phyloP scores from a whole-genome alignment of 805 yeast genomes.

The Candida quercuum region DNA sequence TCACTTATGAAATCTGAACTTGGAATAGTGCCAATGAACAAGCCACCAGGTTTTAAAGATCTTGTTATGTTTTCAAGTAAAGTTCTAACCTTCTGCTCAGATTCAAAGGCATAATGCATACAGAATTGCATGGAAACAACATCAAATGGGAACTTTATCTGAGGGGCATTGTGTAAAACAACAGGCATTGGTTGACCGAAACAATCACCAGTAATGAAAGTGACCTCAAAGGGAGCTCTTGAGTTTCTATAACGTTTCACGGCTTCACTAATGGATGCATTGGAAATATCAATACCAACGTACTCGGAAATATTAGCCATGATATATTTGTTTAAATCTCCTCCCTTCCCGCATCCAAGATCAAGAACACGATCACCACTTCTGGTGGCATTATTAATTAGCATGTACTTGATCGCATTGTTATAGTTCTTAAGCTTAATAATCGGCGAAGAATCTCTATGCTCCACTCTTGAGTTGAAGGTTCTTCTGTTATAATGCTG shows the following conservation, averaged over 20 bases:
- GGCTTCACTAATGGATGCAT: slow-evolving; percentile 83
- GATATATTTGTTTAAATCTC: slow-evolving; percentile 89
- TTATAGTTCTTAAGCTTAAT: slow-evolving; percentile 84
- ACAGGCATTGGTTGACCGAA: slow-evolving; percentile 67
- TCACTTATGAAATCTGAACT: slow-evolving; percentile 77
- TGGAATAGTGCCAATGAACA: slow-evolving; percentile 91
- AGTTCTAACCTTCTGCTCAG: slow-evolving; percentile 71
- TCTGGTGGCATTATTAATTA: slow-evolving; percentile 64
- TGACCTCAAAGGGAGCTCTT: slow-evolving; percentile 66
- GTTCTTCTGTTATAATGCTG: slow-evolving; percentile 86
- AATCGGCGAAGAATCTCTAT: slow-evolving; percentile 75
- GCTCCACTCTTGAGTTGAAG: slow-evolving; percentile 52
- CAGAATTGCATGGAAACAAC: slow-evolving; percentile 88
- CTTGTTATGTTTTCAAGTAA: slow-evolving; percentile 71
- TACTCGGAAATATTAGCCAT: slow-evolving; percentile 67
- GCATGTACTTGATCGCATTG: slow-evolving; percentile 83
- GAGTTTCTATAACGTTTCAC: slow-evolving; percentile 57
- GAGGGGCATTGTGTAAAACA: slow-evolving; percentile 62
- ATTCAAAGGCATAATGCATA: slow-evolving; percentile 89
- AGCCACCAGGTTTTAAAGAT: slow-evolving; percentile 76
- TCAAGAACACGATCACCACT: slow-evolving; percentile 63
- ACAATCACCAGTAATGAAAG: slow-evolving; percentile 90
- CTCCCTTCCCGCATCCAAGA: slow-evolving; percentile 97
- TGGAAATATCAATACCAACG: slow-evolving; percentile 89
- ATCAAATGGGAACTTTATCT: slow-evolving; percentile 74